These are phyloP conservation scores for Blakeslea trispora DNA, from an alignment of 371 early-diverging fungal genomes.

Conservation along the genomic window DNA sequence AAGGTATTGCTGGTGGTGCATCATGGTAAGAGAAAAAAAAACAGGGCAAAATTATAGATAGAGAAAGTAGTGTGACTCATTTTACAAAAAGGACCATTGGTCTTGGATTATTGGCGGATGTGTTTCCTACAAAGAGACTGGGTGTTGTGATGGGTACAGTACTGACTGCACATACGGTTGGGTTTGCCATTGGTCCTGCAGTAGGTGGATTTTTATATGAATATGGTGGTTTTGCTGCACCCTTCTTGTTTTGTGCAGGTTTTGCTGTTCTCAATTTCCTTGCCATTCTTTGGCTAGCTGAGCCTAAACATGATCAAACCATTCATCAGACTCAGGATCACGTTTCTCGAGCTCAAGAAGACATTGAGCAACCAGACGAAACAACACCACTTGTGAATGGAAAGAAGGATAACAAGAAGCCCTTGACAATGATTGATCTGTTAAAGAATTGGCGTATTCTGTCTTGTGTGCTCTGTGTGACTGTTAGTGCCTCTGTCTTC, in stretches of 20 bases:
- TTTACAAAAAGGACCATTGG: slow-evolving; percentile 62
- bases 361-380: slow-evolving; percentile 20
- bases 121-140: slow-evolving; percentile 65
- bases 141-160: slow-evolving; percentile 81
- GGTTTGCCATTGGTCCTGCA: slow-evolving; percentile 74
- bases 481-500: slow-evolving; percentile 62
- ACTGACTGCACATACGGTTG: slow-evolving; percentile 73
- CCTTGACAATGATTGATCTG: slow-evolving; percentile 51
- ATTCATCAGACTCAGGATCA: slow-evolving; percentile 18
- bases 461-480: slow-evolving; percentile 53
- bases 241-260: slow-evolving; percentile 73
- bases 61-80: too few relatives aligned
- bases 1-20: slow-evolving; percentile 79
- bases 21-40: slow-evolving; percentile 62
- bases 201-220: slow-evolving; percentile 76
- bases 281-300: slow-evolving; percentile 63
- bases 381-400: slow-evolving; percentile 14
- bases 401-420: slow-evolving; percentile 12
- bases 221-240: slow-evolving; percentile 66
- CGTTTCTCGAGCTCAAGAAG: slow-evolving; percentile 31
- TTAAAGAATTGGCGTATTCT: slow-evolving; percentile 58
- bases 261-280: slow-evolving; percentile 72
- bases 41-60: slow-evolving; percentile 5
- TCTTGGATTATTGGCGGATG: slow-evolving; percentile 78
- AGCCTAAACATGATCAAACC: slow-evolving; percentile 41